Conservation (phyloP, 441 rosid genomes). For the Jatropha multifida region DNA sequence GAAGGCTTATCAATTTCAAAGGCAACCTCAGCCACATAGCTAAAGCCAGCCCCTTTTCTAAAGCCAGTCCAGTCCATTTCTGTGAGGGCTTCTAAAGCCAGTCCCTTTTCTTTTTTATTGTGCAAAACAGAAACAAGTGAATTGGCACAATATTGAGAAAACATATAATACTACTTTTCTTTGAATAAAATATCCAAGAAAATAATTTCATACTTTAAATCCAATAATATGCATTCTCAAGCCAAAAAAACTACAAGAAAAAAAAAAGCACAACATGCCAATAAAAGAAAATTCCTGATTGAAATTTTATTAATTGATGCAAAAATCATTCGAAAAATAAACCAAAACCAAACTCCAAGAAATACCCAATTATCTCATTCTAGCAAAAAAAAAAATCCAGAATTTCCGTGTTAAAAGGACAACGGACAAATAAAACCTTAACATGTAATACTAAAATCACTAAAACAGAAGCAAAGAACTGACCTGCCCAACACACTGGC, state of each 20-base stretch:
- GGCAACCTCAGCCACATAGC: too few relatives aligned
- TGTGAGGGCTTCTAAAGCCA: too few relatives aligned
- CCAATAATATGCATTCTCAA: not conserved
- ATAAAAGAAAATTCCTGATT: not conserved
- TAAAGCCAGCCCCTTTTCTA: too few relatives aligned
- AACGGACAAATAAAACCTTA: too few relatives aligned
- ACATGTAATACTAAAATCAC: not conserved
- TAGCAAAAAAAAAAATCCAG: not conserved
- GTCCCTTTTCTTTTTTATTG: not conserved
- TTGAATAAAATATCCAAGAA: not conserved
- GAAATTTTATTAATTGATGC: not conserved
- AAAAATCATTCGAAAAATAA: not conserved
- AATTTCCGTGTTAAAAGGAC: not conserved
- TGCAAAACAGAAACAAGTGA: not conserved
- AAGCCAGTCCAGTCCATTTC: too few relatives aligned
- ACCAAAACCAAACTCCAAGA: not conserved
- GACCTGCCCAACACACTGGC: conserved; percentile 90
- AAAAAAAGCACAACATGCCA: not conserved
- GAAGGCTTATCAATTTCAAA: too few relatives aligned
- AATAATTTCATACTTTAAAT: too few relatives aligned
- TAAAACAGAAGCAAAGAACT: not conserved
- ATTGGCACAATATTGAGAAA: not conserved
- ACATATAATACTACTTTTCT: not conserved
- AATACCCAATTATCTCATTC: conserved; percentile 9
- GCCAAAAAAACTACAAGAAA: not conserved